Percentiles rank a stretch among this genome's conserved stretches.
Evolutionary conservation across 306 rosid genomes (phyloP).

Genomic region (Crataegus laevigata): DNA sequence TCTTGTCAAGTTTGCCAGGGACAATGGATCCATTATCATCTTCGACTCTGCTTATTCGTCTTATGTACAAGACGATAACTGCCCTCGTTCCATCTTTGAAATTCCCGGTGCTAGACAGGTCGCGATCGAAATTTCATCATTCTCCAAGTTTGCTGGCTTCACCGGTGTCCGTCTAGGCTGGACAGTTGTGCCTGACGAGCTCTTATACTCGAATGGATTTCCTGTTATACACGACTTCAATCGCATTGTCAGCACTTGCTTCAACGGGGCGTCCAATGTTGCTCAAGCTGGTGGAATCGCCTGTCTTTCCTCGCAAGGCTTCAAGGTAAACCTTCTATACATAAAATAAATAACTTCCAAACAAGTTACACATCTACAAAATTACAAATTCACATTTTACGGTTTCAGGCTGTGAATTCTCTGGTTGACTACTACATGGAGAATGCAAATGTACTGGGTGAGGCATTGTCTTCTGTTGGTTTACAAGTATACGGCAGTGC

Average conservation of each 20-base stretch:
- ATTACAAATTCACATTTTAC: not conserved
- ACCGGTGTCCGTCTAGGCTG: conserved; percentile 34
- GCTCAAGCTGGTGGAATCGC: conserved; percentile 43
- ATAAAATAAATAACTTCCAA: not conserved
- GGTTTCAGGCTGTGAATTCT: conserved; percentile 41
- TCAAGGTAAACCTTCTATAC: conserved; percentile 4
- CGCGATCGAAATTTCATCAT: conserved; percentile 34
- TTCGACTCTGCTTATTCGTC: conserved; percentile 64
- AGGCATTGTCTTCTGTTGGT: conserved; percentile 51
- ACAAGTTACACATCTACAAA: not conserved
- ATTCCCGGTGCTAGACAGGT: conserved; percentile 58
- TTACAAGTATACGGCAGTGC: conserved; percentile 47
- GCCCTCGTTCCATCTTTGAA: conserved; percentile 60
- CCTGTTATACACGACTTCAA: conserved; percentile 31
- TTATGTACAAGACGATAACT: conserved; percentile 47
- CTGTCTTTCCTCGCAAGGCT: conserved; percentile 31
- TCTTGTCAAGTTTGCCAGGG: conserved; percentile 57
- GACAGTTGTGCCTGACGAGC: conserved; percentile 37
- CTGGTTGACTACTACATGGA: conserved; percentile 47
- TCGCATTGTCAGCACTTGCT: conserved; percentile 37
- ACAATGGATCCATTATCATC: conserved; percentile 61
- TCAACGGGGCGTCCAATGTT: conserved; percentile 32
- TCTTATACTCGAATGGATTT: conserved; percentile 25
- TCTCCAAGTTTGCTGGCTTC: conserved; percentile 37
- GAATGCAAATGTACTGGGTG: conserved; percentile 54